Evolutionary conservation across 352 stramenopile genomes (phyloP), one percentile per base, ranked within the genome.

Genomic region (Globisporangium cystogenes): DNA sequence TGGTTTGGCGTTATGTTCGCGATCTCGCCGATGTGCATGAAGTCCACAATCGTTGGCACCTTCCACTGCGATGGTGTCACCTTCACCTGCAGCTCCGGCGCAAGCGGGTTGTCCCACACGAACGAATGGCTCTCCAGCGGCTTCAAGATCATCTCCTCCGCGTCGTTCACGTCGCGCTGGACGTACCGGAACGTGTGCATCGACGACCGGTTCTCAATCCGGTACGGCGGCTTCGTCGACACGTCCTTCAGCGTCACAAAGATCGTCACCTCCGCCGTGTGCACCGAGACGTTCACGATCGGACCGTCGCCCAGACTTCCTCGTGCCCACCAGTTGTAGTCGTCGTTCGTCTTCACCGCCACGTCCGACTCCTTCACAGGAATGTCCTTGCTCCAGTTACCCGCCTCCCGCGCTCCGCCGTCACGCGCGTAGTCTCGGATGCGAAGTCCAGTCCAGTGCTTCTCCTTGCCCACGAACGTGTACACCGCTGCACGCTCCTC

Each of bases 131-230:
- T 83, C 54, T 87, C 67, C 23, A 89, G 59, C 11, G 85, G 85
- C 3, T 74, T 67, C 16, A 95, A 55, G 35, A 86, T 55, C 31
- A 92, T 62, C 24, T 92, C 79, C 36, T 95, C 80, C 0, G 76
- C 65, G 1, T 64, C 66, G 42, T 84, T 82, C 8, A 76, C 59
- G 27, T 64, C 68, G 31, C 77, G 62, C 39, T 95, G 85, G 4
- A 83, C 58, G 43, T 95, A 95, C n/a, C 76, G 65, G 56, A 94
- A 86, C 16, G 79, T 65, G 53, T 82, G 61, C 11, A 65, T 71
- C 12, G 74, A 88, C 36, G 81, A 95, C 3, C 85, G 81, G 56
- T 95, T 95, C 52, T 95, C 85, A 46, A 95, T 92, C 15, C 85
- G 85, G 48, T 93, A 91, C 18, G 69, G 76, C 15, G 85, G 83